Base-by-base conservation (phyloP, 257 asterid genomes). In the Salvia rosmarinus region DNA sequence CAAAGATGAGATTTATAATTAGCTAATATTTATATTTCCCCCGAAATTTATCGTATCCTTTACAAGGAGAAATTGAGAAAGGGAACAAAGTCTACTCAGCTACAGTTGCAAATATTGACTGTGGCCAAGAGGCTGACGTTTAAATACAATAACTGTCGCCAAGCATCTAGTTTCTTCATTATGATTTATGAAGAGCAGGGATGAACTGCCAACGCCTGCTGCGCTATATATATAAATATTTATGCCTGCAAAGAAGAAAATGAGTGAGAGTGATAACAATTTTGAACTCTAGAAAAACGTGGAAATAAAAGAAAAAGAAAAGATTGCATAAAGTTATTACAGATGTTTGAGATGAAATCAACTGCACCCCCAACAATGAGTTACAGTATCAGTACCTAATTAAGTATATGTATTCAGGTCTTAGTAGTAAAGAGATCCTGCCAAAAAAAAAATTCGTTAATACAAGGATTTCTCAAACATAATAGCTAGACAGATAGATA, bases 341-440 rank as follows among this genome's bases (percentile, higher is more conserved):
- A 25, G 3, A 25, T 25, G 30, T 25, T 25, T 25, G 30, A 25
- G 30, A 39, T 2, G 37, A 4, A 6, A 39, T 39, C 25, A 50
- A 5, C 10, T n/a, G 23, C 23, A 49, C n/a, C n/a, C n/a, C n/a
- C n/a, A 7, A 39, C 43, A 55, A n/a, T 3, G 16, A 42, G 50
- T 7, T 20, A 10, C 11, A 10, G 52, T 12, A n/a, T 4, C 11
- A 55, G 13, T 85, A 85, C 89, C 91, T 73, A 71, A 71, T 35
- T 64, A 61, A 75, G 71, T 75, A 75, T 74, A 72, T 69, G 76
- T 68, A 64, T 9, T 19, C 50, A 75, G 80, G 71, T 78, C 71
- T 81, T 83, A 91, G 77, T 91, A 91, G 82, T 91, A 87, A 60
- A 89, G 85, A 30, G 95, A 87, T 3, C 95, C 97, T 91, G 90